These are phyloP conservation scores for Ceratorhiza oryzae-sativae DNA, from an alignment of 1,284 basidiomycete species.

Conservation along the genomic window DNA sequence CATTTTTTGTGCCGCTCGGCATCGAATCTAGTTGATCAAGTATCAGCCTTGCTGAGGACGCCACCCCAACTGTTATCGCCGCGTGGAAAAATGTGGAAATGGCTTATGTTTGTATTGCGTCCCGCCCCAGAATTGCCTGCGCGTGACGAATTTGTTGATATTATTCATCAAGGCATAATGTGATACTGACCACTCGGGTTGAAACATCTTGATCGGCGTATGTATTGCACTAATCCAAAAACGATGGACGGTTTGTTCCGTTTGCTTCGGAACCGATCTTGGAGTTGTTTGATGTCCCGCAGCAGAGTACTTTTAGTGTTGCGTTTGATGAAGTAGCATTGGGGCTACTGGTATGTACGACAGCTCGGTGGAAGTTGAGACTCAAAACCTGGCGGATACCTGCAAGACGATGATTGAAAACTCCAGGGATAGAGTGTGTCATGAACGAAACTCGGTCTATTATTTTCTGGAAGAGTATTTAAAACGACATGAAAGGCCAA, in stretches of 20 bases:
- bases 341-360: slow-evolving; percentile 15
- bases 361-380: not conserved
- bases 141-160: too few relatives aligned
- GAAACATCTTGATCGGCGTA: not conserved
- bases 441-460: too few relatives aligned
- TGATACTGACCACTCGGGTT: not conserved
- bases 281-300: not conserved
- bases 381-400: not conserved
- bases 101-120: not conserved
- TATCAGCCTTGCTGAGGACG: slow-evolving; percentile 45
- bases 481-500: not conserved
- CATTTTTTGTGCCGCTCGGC: slow-evolving; percentile 55
- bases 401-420: too few relatives aligned
- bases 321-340: not conserved
- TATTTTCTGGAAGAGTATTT: not conserved
- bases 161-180: not conserved
- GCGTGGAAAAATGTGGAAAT: not conserved
- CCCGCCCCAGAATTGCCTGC: not conserved
- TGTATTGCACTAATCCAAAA: not conserved
- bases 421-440: too few relatives aligned
- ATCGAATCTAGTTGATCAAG: slow-evolving; percentile 54
- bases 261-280: not conserved
- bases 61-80: slow-evolving; percentile 7
- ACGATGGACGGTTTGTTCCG: slow-evolving; percentile 1
- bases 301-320: not conserved